A percentile compares a stretch with the other conserved stretches of the same genome.
Conservation (phyloP, 768 basidiomycete species). For the Candolleomyces eurysporus region DNA sequence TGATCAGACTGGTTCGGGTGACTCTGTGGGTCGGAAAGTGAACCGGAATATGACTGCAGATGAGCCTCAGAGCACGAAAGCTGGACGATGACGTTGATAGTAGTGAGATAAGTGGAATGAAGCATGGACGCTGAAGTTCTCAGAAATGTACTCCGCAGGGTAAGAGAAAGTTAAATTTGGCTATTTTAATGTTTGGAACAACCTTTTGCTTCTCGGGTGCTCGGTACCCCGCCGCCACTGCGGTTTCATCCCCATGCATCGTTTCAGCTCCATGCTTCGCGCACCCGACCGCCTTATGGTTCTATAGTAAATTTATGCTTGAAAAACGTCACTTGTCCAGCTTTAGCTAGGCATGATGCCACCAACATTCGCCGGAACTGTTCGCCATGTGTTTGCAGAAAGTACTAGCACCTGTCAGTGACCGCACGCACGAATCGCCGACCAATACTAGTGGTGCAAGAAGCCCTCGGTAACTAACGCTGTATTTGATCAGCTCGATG, state of each 20-base stretch:
- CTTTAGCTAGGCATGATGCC: not conserved
- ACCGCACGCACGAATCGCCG: not conserved
- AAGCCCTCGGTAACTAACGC: not conserved
- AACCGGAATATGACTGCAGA: not conserved
- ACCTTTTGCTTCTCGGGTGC: no score
- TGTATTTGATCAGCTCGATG: not conserved
- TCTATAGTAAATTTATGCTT: not conserved
- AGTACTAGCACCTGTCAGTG: not conserved
- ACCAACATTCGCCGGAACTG: not conserved
- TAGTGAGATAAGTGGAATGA: not conserved
- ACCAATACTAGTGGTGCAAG: not conserved
- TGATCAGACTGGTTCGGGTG: not conserved
- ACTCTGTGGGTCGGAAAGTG: not conserved
- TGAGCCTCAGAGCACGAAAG: not conserved
- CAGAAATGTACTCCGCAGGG: not conserved
- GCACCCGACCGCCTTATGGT: not conserved
- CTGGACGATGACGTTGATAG: not conserved
- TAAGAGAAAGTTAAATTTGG: not conserved
- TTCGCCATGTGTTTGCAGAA: not conserved
- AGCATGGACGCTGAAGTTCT: not conserved
- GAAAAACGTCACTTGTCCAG: not conserved
- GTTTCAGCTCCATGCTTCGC: not conserved
- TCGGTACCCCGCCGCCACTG: not conserved
- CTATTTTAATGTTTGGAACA: not conserved
- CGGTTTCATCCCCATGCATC: not conserved